Evolutionary conservation across 129 eudicot genomes (phyloP).

Genomic region (Centaurea solstitialis): DNA sequence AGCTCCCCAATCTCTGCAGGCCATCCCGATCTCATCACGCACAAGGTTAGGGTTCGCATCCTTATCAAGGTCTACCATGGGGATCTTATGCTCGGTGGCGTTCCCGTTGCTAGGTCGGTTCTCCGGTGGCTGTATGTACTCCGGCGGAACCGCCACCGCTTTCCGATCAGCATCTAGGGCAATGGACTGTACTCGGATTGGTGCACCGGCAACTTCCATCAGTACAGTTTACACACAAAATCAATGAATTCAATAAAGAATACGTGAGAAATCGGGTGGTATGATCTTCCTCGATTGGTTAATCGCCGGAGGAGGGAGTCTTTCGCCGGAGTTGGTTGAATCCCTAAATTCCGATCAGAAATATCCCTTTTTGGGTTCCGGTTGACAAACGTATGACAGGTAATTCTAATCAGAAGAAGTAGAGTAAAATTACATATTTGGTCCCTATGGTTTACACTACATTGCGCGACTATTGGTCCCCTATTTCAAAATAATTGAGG

Average conservation of each 20-base stretch:
- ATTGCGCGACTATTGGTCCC: no score
- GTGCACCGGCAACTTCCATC: slow-evolving; percentile 49
- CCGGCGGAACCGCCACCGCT: slow-evolving; percentile 53
- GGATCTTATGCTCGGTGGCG: slow-evolving; percentile 29
- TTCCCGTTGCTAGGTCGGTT: slow-evolving; percentile 39
- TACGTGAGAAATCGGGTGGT: not conserved
- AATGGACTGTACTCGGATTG: slow-evolving; percentile 63
- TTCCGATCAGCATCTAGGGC: slow-evolving; percentile 31
- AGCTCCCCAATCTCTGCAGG: slow-evolving; percentile 85
- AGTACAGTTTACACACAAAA: not conserved
- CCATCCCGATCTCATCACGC: slow-evolving; percentile 29
- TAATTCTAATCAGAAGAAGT: no score
- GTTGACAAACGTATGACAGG: not conserved
- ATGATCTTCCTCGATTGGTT: not conserved
- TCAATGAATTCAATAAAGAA: not conserved
- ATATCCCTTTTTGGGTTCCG: not conserved
- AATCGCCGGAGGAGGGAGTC: not conserved
- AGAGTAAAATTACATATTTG: no score
- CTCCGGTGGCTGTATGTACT: slow-evolving; percentile 80
- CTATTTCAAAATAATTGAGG: no score
- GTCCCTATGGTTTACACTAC: no score
- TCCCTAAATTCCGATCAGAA: not conserved
- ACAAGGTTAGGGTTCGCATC: slow-evolving; percentile 9
- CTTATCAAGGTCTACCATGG: slow-evolving; percentile 44
- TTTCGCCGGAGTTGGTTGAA: no score